Percentiles rank a stretch among this genome's conserved stretches.
Conservation (phyloP, 352 stramenopile genomes). For the Pythium chondricola region DNA sequence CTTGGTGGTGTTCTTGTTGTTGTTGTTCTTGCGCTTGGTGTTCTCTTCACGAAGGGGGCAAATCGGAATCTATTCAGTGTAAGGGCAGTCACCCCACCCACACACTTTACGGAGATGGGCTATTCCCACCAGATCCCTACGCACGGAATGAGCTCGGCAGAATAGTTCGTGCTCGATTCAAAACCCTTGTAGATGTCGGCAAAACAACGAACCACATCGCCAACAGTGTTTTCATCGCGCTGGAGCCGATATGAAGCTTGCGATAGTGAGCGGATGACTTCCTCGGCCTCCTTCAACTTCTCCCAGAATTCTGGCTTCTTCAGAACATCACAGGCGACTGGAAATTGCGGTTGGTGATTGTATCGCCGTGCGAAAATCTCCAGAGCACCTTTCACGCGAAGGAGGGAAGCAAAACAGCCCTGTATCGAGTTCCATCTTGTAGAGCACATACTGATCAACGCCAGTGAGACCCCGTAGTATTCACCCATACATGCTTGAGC, state of each 20-base stretch:
- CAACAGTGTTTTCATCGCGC: constrained; percentile 5
- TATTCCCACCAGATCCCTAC: too few species aligned
- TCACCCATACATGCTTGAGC: constrained; percentile 1
- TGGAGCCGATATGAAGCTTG: constrained; percentile 4
- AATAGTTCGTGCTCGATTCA: too few species aligned
- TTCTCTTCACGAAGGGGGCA: too few species aligned
- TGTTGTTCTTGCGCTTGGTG: too few species aligned
- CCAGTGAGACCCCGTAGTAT: constrained; percentile 5
- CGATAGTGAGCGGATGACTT: background rate
- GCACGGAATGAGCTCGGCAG: too few species aligned
- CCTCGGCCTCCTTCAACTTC: background rate
- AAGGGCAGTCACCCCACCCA: too few species aligned
- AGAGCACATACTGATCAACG: constrained; percentile 3
- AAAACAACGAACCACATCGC: constrained; percentile 1
- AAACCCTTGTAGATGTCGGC: constrained; percentile 2
- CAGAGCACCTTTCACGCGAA: constrained; percentile 9
- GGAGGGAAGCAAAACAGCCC: constrained; percentile 13
- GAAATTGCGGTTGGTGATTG: too few species aligned
- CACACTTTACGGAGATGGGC: too few species aligned
- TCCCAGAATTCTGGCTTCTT: background rate
- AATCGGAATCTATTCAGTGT: too few species aligned
- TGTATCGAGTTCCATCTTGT: constrained; percentile 20
- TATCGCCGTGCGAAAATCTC: too few species aligned
- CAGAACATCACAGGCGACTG: too few species aligned
- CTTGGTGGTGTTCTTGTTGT: too few species aligned